Evolutionary conservation across 352 stramenopile species (phyloP), one percentile per base, ranked within the genome.

Genomic region (Phytophthora niederhauseri): DNA sequence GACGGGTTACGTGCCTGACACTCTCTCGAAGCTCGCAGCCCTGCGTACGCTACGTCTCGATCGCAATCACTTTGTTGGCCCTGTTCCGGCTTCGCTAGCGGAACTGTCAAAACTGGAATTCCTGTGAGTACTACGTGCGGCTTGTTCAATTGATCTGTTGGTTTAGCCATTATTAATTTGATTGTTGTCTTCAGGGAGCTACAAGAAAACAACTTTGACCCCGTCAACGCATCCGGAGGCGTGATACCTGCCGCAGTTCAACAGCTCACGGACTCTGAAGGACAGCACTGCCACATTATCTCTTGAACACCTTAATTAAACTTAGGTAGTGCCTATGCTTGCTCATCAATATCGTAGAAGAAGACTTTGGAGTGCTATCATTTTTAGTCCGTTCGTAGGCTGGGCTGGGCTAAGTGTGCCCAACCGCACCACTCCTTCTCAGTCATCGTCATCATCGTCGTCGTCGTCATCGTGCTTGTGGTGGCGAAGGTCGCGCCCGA

Each of bases 41-140:
- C 57, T 93, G 8, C 70, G 72, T 2, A 69, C 79, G n/a, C 72
- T 93, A 26, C 79, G 77, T 12, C 75, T 93, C 30, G 76, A 93
- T 48, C 65, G 67, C 51, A 93, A 93, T 51, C 70, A 75, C 31
- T 80, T 93, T 46, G 43, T 78, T 1, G 82, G 84, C 0, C 9
- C 49, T 9, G 61, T 93, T 26, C 84, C 84, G 4, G 20, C 64
- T 28, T 79, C 79, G 4, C 49, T 91, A 22, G 72, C 75, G 1
- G 61, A 76, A 36, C 68, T 93, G 48, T 64, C 51, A 1, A 76
- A 78, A 5, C 66, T 93, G 4, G 66, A 90, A 57, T 88, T 84
- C 53, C 66, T 92, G 84, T 92, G 61, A 58, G 82, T 66, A 20
- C 20, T 34, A 17, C 8, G 20, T 31, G n/a, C 38, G 38, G 15